These are phyloP conservation scores for Puccinia horiana DNA, from an alignment of 1,284 basidiomycete species.

Conservation along the genomic window DNA sequence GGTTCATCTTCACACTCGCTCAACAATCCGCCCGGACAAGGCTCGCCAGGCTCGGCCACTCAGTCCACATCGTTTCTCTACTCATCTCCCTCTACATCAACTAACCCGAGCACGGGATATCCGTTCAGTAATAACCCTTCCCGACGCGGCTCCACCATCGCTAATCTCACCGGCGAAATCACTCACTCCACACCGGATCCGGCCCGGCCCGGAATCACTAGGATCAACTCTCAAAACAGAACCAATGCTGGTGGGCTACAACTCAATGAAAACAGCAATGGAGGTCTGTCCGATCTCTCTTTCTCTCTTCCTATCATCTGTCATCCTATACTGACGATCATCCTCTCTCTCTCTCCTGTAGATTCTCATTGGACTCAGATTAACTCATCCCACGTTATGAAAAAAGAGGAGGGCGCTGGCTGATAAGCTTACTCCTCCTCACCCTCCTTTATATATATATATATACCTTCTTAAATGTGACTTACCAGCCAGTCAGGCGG, in stretches of 20 bases:
- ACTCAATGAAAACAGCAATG: not conserved
- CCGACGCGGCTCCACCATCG: slow-evolving; percentile 18
- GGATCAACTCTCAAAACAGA: slow-evolving; percentile 1
- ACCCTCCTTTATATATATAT: not conserved
- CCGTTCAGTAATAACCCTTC: not conserved
- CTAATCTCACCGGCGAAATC: not conserved
- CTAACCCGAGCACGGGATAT: slow-evolving; percentile 8
- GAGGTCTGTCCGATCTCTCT: not conserved
- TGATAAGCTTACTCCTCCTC: not conserved
- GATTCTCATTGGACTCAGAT: slow-evolving; percentile 33
- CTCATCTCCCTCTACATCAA: not conserved
- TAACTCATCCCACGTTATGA: slow-evolving; percentile 15
- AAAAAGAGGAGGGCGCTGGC: slow-evolving; percentile 19
- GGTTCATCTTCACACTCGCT: not conserved
- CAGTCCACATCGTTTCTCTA: slow-evolving; percentile 22
- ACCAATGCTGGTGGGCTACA: not conserved
- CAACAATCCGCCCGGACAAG: not conserved
- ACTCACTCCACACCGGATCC: not conserved
- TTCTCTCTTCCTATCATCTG: not conserved
- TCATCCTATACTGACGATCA: not conserved
- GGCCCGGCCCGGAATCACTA: not conserved
- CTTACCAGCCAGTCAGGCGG: not conserved
- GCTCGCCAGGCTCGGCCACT: not conserved
- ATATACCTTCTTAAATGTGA: not conserved
- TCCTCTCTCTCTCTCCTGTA: not conserved